Conservation (phyloP, 2,329 filamentous ascomycete species). For the Calonectria henricotiae region DNA sequence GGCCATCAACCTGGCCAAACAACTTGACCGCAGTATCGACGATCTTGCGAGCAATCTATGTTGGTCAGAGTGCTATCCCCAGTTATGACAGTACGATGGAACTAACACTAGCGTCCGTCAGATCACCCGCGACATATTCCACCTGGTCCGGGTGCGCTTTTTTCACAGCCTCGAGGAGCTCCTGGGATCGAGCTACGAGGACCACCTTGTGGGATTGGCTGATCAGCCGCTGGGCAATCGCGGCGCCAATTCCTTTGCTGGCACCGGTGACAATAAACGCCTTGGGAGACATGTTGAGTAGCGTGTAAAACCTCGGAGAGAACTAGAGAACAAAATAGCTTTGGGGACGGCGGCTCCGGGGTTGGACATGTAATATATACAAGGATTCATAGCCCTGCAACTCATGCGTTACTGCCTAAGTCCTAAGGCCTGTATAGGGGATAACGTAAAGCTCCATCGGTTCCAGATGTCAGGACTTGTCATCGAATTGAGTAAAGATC, state of each 20-base stretch:
- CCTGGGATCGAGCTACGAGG: slow-evolving; percentile 70
- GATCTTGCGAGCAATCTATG: slow-evolving; percentile 9
- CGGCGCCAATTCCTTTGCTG: slow-evolving; percentile 76
- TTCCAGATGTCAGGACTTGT: too few relatives aligned
- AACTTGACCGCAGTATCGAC: background rate
- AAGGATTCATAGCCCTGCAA: background rate
- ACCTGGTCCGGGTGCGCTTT: slow-evolving; percentile 66
- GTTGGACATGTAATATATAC: too few relatives aligned
- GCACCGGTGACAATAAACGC: slow-evolving; percentile 80
- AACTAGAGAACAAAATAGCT: background rate
- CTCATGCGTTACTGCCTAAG: slow-evolving; percentile 4
- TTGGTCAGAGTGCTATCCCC: background rate
- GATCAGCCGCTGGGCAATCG: slow-evolving; percentile 69
- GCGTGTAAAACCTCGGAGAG: background rate
- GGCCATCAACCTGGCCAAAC: slow-evolving; percentile 1
- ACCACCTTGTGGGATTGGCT: slow-evolving; percentile 73
- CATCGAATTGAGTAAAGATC: too few relatives aligned
- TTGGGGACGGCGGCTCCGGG: background rate
- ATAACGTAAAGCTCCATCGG: too few relatives aligned
- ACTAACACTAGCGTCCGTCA: background rate
- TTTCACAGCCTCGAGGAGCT: slow-evolving; percentile 69
- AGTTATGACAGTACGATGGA: background rate
- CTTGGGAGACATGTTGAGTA: slow-evolving; percentile 67
- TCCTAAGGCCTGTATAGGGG: background rate
- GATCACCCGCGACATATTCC: slow-evolving; percentile 70